Evolutionary conservation across 108 stramenopile species (phyloP), one percentile per base, ranked within the genome.

Genomic region (Nitzschia sp.): DNA sequence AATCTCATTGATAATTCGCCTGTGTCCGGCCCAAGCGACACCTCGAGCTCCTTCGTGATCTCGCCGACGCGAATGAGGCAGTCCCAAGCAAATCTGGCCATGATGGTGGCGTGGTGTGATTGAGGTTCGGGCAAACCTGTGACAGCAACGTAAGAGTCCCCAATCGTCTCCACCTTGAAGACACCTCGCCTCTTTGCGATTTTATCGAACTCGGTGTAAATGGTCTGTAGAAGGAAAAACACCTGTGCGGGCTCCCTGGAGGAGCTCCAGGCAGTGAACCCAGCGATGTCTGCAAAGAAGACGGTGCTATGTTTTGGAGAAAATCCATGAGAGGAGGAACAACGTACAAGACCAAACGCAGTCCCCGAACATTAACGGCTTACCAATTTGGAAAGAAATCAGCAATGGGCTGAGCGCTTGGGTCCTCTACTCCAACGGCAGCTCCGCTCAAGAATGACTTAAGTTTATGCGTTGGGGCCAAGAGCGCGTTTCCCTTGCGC

Each of bases 121-220:
- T 30, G 64, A 8, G 56, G 27, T 21, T 79, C 65, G 6, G 85
- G 82, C 13, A 86, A 21, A 27, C 85, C 85, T 35, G 78, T 61
- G 33, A 67, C 71, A 19, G 70, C 70, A 17, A 71, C 13, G 45
- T 71, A 71, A 11, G 33, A 71, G 27, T 71, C 70, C 31, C 49
- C 68, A 28, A 69, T 71, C 15, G 61, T 63, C 24, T 63, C 61
- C 21, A 63, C 61, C 36, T 65, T 65, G 48, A 65, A 65, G 27
- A 65, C 48, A 5, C 32, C 3, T 4, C 48, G 6, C 21, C 26
- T 5, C 49, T 65, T 53, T 2, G 64, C 64, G 4, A 65, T 30
- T 11, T 17, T 5, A 32, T 65, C 64, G 32, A 65, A 65, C 5
- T 17, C 21, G 5, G 3, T 3, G 64, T 65, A 65, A 2, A 65